A percentile compares a stretch with the other conserved stretches of the same genome.
Evolutionary conservation across 129 eudicot species (phyloP).

Genomic region (Flaveria linearis): DNA sequence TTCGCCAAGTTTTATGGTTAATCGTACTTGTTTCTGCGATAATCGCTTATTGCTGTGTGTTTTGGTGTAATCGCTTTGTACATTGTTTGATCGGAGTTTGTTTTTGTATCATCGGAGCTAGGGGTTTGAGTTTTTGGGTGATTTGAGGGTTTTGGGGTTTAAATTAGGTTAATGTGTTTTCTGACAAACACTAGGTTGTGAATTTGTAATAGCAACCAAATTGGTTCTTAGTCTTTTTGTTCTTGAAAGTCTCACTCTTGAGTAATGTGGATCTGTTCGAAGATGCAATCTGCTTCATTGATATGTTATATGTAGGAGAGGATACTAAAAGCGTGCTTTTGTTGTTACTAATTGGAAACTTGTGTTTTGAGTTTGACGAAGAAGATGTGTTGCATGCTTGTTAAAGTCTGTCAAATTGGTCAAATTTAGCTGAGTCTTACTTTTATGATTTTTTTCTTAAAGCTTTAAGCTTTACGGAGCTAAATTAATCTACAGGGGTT

Average conservation of each 20-base stretch:
- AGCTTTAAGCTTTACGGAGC: neutral
- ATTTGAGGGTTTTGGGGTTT: slow-evolving; percentile 1
- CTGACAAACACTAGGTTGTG: neutral
- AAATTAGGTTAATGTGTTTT: slow-evolving; percentile 27
- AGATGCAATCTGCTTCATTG: neutral
- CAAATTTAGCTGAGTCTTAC: neutral
- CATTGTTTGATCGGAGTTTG: slow-evolving; percentile 23
- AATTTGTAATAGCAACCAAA: neutral
- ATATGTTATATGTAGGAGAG: slow-evolving; percentile 6
- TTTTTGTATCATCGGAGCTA: slow-evolving; percentile 9
- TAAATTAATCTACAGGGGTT: slow-evolving; percentile 8
- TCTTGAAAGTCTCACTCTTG: neutral
- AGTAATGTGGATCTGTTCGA: slow-evolving; percentile 10
- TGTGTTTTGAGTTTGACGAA: slow-evolving; percentile 1
- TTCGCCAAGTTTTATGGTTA: slow-evolving; percentile 2
- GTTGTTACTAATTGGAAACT: neutral
- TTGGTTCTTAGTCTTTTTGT: neutral
- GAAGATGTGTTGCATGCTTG: neutral
- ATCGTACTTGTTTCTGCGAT: slow-evolving; percentile 9
- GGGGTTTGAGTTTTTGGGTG: neutral
- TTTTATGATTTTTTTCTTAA: neutral
- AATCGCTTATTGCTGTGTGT: neutral
- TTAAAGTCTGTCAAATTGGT: neutral
- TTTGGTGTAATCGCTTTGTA: neutral
- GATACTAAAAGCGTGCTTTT: neutral